Conservation (phyloP, 257 asterid species). For the Verbascum thapsus region DNA sequence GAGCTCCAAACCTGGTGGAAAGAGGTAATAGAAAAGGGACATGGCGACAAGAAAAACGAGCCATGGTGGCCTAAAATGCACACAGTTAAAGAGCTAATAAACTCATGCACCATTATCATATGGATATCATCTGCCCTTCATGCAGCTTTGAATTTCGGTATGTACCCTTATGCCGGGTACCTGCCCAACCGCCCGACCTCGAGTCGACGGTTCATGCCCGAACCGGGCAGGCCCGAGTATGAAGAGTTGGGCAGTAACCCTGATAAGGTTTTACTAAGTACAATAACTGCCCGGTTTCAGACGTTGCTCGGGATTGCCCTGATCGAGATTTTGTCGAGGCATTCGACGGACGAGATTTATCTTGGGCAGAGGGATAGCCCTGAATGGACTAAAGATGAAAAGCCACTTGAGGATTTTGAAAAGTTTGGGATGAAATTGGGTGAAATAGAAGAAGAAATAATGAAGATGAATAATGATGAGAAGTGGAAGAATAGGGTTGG, state of each 20-base stretch:
- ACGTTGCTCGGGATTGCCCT: conserved; percentile 36
- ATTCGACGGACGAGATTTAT: conserved; percentile 37
- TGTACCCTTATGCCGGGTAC: conserved; percentile 41
- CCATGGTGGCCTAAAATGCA: conserved; percentile 45
- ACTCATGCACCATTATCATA: conserved; percentile 37
- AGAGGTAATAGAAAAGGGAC: conserved; percentile 37
- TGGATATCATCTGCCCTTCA: conserved; percentile 44
- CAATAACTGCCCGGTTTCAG: conserved; percentile 38
- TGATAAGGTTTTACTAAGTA: conserved; percentile 31
- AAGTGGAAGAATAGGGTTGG: conserved; percentile 39
- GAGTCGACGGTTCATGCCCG: conserved; percentile 41
- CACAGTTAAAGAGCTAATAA: conserved; percentile 29
- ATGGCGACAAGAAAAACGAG: conserved; percentile 34
- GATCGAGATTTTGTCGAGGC: conserved; percentile 38
- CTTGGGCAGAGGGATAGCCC: conserved; percentile 41
- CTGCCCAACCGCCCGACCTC: conserved; percentile 39
- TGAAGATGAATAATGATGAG: conserved; percentile 33
- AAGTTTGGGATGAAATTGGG: conserved; percentile 31
- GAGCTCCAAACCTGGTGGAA: conserved; percentile 43
- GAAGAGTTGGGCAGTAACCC: conserved; percentile 32
- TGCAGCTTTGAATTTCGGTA: conserved; percentile 43
- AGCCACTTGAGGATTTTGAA: conserved; percentile 22
- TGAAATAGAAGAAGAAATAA: conserved; percentile 32
- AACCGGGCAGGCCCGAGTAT: conserved; percentile 30
- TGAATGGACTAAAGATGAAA: conserved; percentile 37